Evolutionary conservation across 176 grass and related monocot species (phyloP), one percentile per base, ranked within the genome.

Genomic region (Echinochloa phyllopogon): DNA sequence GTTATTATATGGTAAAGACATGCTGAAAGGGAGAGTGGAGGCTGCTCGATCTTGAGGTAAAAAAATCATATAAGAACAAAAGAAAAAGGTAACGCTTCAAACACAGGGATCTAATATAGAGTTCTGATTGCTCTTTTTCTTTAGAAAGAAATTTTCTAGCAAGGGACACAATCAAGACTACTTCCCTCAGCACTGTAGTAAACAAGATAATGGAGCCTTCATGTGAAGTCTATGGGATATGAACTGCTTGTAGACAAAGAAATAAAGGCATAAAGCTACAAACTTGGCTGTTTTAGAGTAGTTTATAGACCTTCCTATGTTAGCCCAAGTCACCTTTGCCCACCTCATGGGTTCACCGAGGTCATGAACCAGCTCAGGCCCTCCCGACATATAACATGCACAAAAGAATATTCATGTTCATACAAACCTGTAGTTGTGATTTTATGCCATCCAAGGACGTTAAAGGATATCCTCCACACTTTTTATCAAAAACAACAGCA

Each of bases 361-460:
- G 70, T 42, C 59, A 89, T 62, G 76, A 69, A 66, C 42, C 75
- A 68, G 12, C 21, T 83, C 63, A 83, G 70, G 55, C 63, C 5
- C 42, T 89, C 50, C 6, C 15, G 72, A 37, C 42, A 72, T 72
- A 80, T 65, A 72, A 51, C 62, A 8, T 39, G 33, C 84, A 78
- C 78, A 85, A 60, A 53, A 76, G 49, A 63, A 72, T 67, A 89
- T 27, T 23, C 9, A 14, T 12, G 49, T 42, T 38, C 33, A 52
- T 69, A 86, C 76, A 80, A 88, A 98, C 96, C 96, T 98, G 91
- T 72, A 95, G 76, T 73, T 95, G 93, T 44, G 83, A 71, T 92
- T 93, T 95, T 79, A 91, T 72, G 61, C 48, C 73, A 69, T 93
- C 93, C 84, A 76, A 76, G 53, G 88, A 77, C 65, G 81, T 52